Evolutionary conservation across 768 basidiomycete genomes (phyloP).

Genomic region (Collybia sordida): DNA sequence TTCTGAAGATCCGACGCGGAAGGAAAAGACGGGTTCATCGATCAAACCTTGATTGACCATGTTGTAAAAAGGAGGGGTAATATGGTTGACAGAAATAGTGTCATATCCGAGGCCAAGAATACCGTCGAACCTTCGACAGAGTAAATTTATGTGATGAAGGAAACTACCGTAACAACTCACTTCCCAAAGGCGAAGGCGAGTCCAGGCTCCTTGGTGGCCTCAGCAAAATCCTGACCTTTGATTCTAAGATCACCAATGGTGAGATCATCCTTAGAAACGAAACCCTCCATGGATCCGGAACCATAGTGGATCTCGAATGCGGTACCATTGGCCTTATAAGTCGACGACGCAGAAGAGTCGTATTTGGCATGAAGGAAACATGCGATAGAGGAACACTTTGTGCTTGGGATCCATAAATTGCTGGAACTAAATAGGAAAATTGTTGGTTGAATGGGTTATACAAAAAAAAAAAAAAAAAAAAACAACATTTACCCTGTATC

Average conservation of each 20-base stretch:
- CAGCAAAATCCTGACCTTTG: constrained; percentile 83
- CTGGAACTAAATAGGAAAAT: constrained; percentile 53
- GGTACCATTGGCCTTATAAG: constrained; percentile 89
- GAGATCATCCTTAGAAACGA: constrained; percentile 82
- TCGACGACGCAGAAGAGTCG: constrained; percentile 72
- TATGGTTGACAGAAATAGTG: constrained; percentile 92
- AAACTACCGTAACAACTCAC: constrained; percentile 38
- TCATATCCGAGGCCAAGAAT: constrained; percentile 94
- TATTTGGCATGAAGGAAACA: constrained; percentile 96
- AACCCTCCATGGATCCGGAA: constrained; percentile 95
- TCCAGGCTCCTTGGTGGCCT: constrained; percentile 94
- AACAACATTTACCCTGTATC: constrained; percentile 70
- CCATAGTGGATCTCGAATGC: constrained; percentile 92
- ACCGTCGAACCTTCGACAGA: constrained; percentile 76
- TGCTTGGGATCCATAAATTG: constrained; percentile 93
- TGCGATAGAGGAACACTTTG: constrained; percentile 80
- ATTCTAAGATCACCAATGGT: constrained; percentile 82
- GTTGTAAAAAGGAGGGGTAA: constrained; percentile 91
- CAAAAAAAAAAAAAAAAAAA: neutral
- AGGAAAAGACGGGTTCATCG: constrained; percentile 88
- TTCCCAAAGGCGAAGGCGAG: constrained; percentile 96
- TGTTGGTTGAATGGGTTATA: constrained; percentile 8
- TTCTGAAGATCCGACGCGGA: constrained; percentile 87
- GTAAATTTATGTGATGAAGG: neutral
- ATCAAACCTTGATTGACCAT: constrained; percentile 84